Conservation (phyloP, 1,284 basidiomycete genomes). For the Ustilago tritici region DNA sequence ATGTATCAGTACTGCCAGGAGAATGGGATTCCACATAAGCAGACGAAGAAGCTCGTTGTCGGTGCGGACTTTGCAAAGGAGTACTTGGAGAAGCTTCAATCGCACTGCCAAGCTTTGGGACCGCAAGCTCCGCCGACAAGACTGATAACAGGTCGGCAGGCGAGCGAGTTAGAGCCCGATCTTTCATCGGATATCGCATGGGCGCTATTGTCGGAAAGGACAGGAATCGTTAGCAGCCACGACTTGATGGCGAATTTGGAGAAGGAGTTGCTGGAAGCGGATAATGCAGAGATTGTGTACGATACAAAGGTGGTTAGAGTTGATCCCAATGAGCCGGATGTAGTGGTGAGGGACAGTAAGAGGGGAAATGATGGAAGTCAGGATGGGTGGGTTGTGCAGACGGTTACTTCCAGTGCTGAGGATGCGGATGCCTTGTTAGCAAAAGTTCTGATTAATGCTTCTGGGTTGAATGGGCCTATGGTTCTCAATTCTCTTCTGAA, state of each 20-base stretch:
- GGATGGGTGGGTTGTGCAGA: constrained; percentile 75
- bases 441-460: constrained; percentile 85
- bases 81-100: constrained; percentile 55
- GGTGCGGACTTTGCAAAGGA: constrained; percentile 44
- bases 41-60: constrained; percentile 79
- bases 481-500: constrained; percentile 60
- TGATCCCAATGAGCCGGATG: constrained; percentile 73
- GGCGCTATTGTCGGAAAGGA: constrained; percentile 85
- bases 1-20: constrained; percentile 82
- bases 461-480: constrained; percentile 77
- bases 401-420: constrained; percentile 61
- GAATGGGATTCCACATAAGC: constrained; percentile 78
- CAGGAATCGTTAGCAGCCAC: constrained; percentile 92
- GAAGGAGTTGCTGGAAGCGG: constrained; percentile 80
- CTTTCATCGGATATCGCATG: constrained; percentile 78
- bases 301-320: constrained; percentile 89
- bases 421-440: constrained; percentile 81
- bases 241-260: constrained; percentile 81
- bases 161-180: constrained; percentile 83
- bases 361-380: constrained; percentile 55
- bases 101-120: constrained; percentile 49
- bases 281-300: constrained; percentile 81
- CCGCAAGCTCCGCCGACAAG: constrained; percentile 71
- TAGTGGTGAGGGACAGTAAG: constrained; percentile 24
- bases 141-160: constrained; percentile 80